Conservation (phyloP, 352 stramenopile genomes). For the Nothophytophthora sp. region DNA sequence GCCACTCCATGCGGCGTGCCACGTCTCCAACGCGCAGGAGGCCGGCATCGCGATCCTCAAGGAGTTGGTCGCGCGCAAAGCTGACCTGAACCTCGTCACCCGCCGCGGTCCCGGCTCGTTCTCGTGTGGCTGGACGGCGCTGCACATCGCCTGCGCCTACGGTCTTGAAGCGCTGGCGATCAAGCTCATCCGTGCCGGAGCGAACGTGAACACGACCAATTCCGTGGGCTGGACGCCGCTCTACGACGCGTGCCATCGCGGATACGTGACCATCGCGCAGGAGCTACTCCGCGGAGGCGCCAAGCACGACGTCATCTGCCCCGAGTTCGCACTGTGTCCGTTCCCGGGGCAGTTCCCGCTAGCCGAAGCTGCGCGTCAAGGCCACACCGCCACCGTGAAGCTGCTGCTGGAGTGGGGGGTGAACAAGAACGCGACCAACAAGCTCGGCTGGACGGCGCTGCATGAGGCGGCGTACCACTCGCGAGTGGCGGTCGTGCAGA, state of each 20-base stretch:
- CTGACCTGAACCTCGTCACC: conserved; percentile 63
- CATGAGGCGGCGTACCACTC: conserved; percentile 84
- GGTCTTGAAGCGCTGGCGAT: conserved; percentile 68
- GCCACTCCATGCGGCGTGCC: conserved; percentile 70
- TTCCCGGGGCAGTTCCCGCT: conserved; percentile 69
- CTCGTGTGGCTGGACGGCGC: conserved; percentile 73
- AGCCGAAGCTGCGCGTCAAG: conserved; percentile 72
- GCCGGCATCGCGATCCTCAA: conserved; percentile 76
- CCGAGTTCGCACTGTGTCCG: conserved; percentile 78
- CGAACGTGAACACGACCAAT: conserved; percentile 69
- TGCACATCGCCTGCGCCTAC: conserved; percentile 82
- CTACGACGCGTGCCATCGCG: conserved; percentile 77
- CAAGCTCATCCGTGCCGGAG: conserved; percentile 73
- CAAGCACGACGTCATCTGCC: conserved; percentile 64
- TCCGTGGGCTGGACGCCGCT: conserved; percentile 77
- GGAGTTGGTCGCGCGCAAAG: conserved; percentile 56
- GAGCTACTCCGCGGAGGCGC: conserved; percentile 71
- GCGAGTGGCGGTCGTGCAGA: conserved; percentile 69
- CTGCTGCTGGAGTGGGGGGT: conserved; percentile 76
- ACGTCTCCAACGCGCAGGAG: conserved; percentile 71
- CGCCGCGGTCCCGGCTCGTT: conserved; percentile 72
- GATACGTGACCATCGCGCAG: conserved; percentile 57
- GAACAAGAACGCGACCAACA: conserved; percentile 80
- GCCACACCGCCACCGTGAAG: conserved; percentile 61
- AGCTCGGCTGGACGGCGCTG: conserved; percentile 74